Conservation (phyloP, 106 monocot genomes). For the Hemerocallis citrina region DNA sequence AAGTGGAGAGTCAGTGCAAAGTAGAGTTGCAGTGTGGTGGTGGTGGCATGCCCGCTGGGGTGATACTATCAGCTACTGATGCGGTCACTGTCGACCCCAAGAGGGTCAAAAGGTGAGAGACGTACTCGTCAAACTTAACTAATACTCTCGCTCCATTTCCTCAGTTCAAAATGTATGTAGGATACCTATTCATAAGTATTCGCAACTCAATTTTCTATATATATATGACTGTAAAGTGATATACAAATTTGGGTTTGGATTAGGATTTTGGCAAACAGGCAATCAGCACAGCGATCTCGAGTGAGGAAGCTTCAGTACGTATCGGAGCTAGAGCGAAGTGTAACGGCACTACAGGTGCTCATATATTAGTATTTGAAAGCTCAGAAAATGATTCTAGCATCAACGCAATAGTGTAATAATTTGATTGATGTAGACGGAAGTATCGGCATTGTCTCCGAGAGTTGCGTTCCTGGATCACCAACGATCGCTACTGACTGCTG, state of each 20-base stretch:
- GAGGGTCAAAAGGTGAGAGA: slow-evolving; percentile 54
- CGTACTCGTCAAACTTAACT: no score
- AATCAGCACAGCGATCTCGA: slow-evolving; percentile 82
- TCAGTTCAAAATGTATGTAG: not conserved
- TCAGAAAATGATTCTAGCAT: not conserved
- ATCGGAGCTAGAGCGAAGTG: slow-evolving; percentile 81
- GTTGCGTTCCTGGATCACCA: slow-evolving; percentile 94
- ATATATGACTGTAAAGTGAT: not conserved
- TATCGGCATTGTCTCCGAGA: slow-evolving; percentile 65
- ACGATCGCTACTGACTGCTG: slow-evolving; percentile 63
- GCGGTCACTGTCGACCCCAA: slow-evolving; percentile 42
- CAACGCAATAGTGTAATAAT: not conserved
- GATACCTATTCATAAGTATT: not conserved
- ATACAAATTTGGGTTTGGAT: slow-evolving; percentile 11
- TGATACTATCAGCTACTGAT: not conserved
- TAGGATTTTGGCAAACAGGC: slow-evolving; percentile 76
- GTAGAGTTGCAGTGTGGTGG: not conserved
- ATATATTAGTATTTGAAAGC: not conserved
- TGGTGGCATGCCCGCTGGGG: not conserved
- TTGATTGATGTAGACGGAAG: slow-evolving; percentile 48
- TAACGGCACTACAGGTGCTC: slow-evolving; percentile 53
- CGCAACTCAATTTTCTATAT: not conserved
- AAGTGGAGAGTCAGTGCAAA: slow-evolving; percentile 37
- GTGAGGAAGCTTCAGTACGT: slow-evolving; percentile 93
- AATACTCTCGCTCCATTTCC: not conserved